Evolutionary conservation across 225 moss, liverwort and hornwort species (phyloP).

Genomic region (Marchantia polymorpha): DNA sequence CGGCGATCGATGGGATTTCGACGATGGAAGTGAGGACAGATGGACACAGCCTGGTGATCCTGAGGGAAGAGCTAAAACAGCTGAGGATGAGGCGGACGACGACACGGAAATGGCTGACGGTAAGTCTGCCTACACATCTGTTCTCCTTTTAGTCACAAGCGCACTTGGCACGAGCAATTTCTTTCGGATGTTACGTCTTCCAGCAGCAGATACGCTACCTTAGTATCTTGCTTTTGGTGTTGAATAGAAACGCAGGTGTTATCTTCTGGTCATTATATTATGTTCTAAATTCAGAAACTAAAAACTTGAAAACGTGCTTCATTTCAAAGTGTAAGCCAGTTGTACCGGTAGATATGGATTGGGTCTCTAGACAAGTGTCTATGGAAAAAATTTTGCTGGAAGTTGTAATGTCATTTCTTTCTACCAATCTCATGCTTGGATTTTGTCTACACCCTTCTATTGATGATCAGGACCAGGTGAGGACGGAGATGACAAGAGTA

Average conservation of each 20-base stretch:
- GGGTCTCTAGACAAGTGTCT: no score
- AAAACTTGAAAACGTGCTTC: not conserved
- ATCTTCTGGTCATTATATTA: not conserved
- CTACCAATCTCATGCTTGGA: not conserved
- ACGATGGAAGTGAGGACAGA: constrained; percentile 45
- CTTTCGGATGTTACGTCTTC: no score
- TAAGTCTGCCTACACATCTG: constrained; percentile 19
- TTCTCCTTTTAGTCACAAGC: not conserved
- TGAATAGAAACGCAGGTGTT: no score
- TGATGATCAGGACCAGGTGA: constrained; percentile 2
- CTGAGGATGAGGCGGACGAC: constrained; percentile 4
- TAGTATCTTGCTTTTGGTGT: no score
- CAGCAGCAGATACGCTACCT: no score
- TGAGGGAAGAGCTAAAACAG: not conserved
- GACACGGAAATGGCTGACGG: constrained; percentile 46
- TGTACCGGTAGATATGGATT: no score
- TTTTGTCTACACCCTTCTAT: not conserved
- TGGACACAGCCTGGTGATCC: constrained; percentile 31
- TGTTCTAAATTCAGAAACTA: no score
- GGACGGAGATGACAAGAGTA: not conserved
- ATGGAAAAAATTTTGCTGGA: not conserved
- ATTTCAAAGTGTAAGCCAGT: not conserved
- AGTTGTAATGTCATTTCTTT: not conserved
- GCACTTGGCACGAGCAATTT: not conserved
- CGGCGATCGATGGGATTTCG: constrained; percentile 53